Base-by-base conservation (phyloP, 1,284 basidiomycete species). In the Lentinula novae-zelandiae region DNA sequence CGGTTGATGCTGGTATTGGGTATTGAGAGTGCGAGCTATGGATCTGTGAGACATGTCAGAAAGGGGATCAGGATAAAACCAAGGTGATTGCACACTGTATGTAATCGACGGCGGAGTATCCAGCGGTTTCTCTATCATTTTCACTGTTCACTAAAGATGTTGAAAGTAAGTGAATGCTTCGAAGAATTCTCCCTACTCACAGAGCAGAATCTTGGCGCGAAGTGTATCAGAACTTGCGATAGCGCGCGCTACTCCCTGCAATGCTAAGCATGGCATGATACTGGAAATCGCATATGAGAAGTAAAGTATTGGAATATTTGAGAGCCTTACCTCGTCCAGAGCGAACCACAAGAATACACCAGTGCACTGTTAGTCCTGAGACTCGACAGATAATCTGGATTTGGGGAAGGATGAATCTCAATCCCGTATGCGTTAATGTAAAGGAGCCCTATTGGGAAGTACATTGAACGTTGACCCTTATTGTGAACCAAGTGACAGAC, bases 401-500 rank as follows among this genome's bases (percentile, higher is more conserved):
- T 96, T 0, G 95, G 94, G 27, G 85, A 80, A 6, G 95, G 95
- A 69, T 92, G 89, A 56, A 98, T 91, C 75, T 96, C 93, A 72
- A 88, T 88, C 2, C 93, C 94, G 67, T 95, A 96, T 2, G 90
- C 86, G 71, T 98, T 98, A 74, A 98, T 95, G 75, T 98, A 98
- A 70, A 90, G 93, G 46, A 98, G 74, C 55, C 90, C 89, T 91
- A 67, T n/a, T n/a, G 38, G 63, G 49, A 60, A 61, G 53, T 60
- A 33, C 10, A 44, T 38, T 34, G 2, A 57, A 46, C 13, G 7
- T 31, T 20, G 40, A 6, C 17, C 9, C 7, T 53, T 3, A 31
- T 20, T n/a, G 42, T 8, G 7, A 46, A 20, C 9, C n/a, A 12
- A 5, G 1, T 27, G 64, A 77, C 82, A 74, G 73, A 92, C 91